Evolutionary conservation across 2,329 filamentous ascomycete genomes (phyloP).

Genomic region (Fusarium sp.): DNA sequence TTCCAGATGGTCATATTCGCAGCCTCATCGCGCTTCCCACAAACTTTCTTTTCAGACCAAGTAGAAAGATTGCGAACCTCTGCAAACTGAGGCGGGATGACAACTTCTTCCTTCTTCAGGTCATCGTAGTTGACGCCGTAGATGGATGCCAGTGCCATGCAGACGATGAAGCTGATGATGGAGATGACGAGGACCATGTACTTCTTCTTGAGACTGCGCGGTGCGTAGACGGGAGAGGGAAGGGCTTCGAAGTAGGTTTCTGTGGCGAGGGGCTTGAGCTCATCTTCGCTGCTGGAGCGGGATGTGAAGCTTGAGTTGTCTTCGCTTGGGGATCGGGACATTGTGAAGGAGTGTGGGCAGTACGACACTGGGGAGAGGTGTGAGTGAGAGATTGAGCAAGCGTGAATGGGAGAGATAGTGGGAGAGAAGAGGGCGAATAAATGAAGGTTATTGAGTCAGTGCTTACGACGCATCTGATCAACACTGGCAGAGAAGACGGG

Average conservation of each 20-base stretch:
- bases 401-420: no score
- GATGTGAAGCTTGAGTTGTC: background rate
- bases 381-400: no score
- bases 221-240: background rate
- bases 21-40: background rate
- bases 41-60: background rate
- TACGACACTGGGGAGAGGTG: background rate
- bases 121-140: background rate
- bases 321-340: background rate
- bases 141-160: background rate
- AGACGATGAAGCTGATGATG: background rate
- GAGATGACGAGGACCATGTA: background rate
- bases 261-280: background rate
- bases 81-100: fast-evolving
- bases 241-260: background rate
- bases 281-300: background rate
- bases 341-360: background rate
- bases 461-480: background rate
- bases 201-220: background rate
- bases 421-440: background rate
- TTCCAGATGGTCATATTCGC: constrained; percentile 12
- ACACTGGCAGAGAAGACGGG: background rate
- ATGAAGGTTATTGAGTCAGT: background rate
- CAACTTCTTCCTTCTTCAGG: background rate
- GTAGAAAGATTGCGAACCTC: background rate